Conservation (phyloP, 306 rosid species). For the Vicia villosa region DNA sequence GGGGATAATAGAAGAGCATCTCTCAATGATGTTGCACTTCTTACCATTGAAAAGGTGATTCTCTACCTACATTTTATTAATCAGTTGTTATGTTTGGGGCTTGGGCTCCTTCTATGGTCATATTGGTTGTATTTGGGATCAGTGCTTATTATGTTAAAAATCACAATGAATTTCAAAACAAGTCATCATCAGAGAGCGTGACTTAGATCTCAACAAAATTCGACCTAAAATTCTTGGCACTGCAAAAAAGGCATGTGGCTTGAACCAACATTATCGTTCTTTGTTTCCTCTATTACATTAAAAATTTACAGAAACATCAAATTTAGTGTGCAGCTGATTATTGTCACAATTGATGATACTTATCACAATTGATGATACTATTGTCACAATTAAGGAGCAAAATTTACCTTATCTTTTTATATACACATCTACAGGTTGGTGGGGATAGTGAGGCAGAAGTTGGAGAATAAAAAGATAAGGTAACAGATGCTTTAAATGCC, state of each 20-base stretch:
- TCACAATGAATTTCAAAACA: constrained; percentile 44
- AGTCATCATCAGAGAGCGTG: constrained; percentile 77
- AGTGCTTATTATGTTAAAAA: constrained; percentile 14
- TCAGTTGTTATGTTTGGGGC: not conserved
- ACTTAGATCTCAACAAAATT: constrained; percentile 80
- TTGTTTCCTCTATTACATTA: no score
- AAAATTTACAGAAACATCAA: no score
- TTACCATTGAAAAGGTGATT: constrained; percentile 91
- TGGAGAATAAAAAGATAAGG: constrained; percentile 95
- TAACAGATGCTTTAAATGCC: constrained; percentile 93
- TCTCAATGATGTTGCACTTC: constrained; percentile 83
- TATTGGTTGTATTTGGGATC: constrained; percentile 14
- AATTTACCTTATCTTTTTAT: no score
- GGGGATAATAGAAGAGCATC: no score
- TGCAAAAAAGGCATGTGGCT: constrained; percentile 73
- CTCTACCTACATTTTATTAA: constrained; percentile 22
- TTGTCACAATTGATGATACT: no score
- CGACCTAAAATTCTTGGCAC: constrained; percentile 79
- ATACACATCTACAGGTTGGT: no score
- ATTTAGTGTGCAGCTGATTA: no score
- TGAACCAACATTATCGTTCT: constrained; percentile 25
- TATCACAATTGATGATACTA: constrained; percentile 81
- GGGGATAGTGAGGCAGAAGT: constrained; percentile 91
- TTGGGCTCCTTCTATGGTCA: not conserved
- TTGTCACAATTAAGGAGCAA: constrained; percentile 95